Evolutionary conservation across 441 rosid species (phyloP), one percentile per base, ranked within the genome.

Genomic region (Syzygium syzygioides): DNA sequence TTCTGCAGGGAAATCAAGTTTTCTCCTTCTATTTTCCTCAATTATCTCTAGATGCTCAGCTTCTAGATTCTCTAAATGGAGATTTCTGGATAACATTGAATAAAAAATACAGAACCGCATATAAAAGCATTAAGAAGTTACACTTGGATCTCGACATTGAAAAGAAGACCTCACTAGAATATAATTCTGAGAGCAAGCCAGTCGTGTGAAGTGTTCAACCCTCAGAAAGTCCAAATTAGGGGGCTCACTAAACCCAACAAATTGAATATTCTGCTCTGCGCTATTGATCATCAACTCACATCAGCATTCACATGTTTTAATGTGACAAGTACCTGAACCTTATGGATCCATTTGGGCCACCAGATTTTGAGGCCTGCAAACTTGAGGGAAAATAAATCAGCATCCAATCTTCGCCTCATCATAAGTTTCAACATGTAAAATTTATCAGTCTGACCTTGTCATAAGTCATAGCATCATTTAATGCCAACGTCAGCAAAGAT

Each of bases 321-420:
- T 85, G 62, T 52, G 88, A 87, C 88, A 86, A 89, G 88, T 95
- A 95, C 99, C 99, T 95, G 93, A 97, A 93, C 54, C 96, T 94
- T 89, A 96, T 90, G 50, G 99, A 97, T 92, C 99, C 99, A 93
- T 97, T 97, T 80, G 99, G 94, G 55, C 99, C 99, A 23, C 99
- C 99, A 64, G 99, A 91, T 93, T 97, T 97, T 88, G 99, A 92
- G 91, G 96, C 95, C 98, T 97, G 90, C 89, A 93, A 88, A 87
- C 84, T 89, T 88, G 66, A 26, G 54, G 55, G 23, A 23, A 64
- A 85, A 86, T 50, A 54, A 54, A 28, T 88, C 64, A 54, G 30
- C 66, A 85, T 34, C 19, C 66, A 34, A 34, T 34, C 79, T 34
- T 76, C 41, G 37, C 83, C 83, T 76, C 52, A 41, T 76, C 53